Conservation (phyloP, 495 filamentous ascomycete genomes). For the Penicillium paxilli region DNA sequence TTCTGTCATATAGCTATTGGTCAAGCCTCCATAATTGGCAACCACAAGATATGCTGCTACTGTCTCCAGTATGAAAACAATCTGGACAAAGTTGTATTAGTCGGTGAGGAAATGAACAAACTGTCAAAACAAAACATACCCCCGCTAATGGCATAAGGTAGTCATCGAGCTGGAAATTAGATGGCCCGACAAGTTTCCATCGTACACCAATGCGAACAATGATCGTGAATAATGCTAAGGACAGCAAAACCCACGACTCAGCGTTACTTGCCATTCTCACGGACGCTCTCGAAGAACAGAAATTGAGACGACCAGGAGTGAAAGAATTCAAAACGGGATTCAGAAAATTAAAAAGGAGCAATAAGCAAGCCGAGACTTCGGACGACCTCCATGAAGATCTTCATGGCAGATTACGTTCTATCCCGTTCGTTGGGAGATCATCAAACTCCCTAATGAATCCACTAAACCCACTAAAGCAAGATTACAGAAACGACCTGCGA, state of each 20-base stretch:
- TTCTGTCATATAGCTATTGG: constrained; percentile 53
- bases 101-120: not conserved
- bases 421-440: not conserved
- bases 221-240: constrained; percentile 44
- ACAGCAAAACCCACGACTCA: constrained; percentile 52
- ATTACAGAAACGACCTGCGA: too few relatives aligned
- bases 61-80: constrained; percentile 33
- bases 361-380: not conserved
- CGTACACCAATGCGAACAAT: constrained; percentile 44
- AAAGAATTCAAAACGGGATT: not conserved
- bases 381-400: not conserved
- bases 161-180: constrained; percentile 53
- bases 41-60: constrained; percentile 36
- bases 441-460: not conserved
- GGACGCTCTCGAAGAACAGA: not conserved
- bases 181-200: constrained; percentile 43
- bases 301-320: not conserved
- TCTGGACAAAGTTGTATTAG: constrained; percentile 7
- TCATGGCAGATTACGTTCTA: not conserved
- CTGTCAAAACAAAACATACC: constrained; percentile 23
- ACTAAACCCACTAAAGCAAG: too few relatives aligned
- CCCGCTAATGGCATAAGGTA: constrained; percentile 56
- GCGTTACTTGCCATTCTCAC: constrained; percentile 20
- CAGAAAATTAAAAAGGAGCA: not conserved
- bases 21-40: constrained; percentile 41